Evolutionary conservation across 441 rosid genomes (phyloP).

Genomic region (Aleurites moluccanus): DNA sequence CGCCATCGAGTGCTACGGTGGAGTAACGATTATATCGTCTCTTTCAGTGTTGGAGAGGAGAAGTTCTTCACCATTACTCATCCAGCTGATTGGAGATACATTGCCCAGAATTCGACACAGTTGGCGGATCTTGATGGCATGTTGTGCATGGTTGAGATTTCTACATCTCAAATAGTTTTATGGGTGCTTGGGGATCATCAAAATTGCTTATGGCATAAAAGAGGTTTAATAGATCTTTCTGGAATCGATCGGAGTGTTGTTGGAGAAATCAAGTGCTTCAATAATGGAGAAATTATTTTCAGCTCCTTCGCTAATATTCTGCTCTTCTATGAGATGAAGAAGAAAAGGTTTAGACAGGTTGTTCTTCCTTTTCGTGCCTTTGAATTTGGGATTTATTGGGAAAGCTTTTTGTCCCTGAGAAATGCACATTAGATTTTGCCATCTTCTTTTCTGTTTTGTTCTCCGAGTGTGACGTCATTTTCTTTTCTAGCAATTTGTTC

Average conservation of each 20-base stretch:
- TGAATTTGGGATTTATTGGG: constrained; percentile 17
- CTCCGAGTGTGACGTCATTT: no score
- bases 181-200: constrained; percentile 6
- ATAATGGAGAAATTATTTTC: constrained; percentile 15
- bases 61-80: constrained; percentile 5
- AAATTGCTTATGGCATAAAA: constrained; percentile 9
- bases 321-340: constrained; percentile 3
- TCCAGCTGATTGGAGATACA: constrained; percentile 6
- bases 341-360: background rate
- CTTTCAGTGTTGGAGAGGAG: constrained; percentile 8
- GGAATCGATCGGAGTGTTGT: constrained; percentile 1
- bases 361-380: background rate
- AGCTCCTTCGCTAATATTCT: background rate
- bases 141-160: constrained; percentile 13
- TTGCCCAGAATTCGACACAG: background rate
- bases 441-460: no score
- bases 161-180: background rate
- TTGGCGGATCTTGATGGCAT: constrained; percentile 14
- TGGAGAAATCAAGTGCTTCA: constrained; percentile 10
- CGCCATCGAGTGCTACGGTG: background rate
- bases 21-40: background rate
- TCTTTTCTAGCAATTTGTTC: no score
- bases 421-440: background rate
- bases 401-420: background rate
- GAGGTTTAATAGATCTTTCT: background rate